These are phyloP conservation scores for Spathaspora sp. DNA, from an alignment of 1,139 yeast genomes.

Conservation along the genomic window DNA sequence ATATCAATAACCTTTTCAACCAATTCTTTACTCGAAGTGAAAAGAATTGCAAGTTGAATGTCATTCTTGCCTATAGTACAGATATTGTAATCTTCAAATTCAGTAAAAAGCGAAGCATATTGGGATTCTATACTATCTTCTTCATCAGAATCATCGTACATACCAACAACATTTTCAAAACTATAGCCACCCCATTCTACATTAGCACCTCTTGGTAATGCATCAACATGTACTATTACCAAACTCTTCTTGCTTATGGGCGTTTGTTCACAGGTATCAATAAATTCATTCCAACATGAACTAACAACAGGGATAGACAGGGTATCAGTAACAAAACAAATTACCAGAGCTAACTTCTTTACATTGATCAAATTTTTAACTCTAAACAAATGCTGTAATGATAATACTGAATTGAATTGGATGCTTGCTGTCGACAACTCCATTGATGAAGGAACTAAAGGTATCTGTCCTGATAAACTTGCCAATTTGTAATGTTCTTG, in stretches of 20 bases:
- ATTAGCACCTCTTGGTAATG: slow-evolving; percentile 66
- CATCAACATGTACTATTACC: slow-evolving; percentile 56
- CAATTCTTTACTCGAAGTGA: slow-evolving; percentile 17
- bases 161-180: slow-evolving; percentile 34
- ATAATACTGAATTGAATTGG: slow-evolving; percentile 42
- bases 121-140: slow-evolving; percentile 1
- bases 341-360: slow-evolving; percentile 40
- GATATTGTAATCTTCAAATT: slow-evolving; percentile 13
- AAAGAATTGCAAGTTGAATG: slow-evolving; percentile 12
- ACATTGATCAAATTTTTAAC: slow-evolving; percentile 58
- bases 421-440: slow-evolving; percentile 25
- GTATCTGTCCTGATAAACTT: slow-evolving; percentile 89
- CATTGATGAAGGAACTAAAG: slow-evolving; percentile 75
- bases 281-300: slow-evolving; percentile 41
- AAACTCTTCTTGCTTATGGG: slow-evolving; percentile 25
- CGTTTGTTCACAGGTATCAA: slow-evolving; percentile 16
- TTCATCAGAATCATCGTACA: slow-evolving; percentile 45
- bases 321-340: slow-evolving; percentile 52
- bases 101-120: not conserved
- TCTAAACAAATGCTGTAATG: slow-evolving; percentile 74
- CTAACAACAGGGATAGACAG: slow-evolving; percentile 26
- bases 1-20: slow-evolving; percentile 13
- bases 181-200: slow-evolving; percentile 79
- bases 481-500: slow-evolving; percentile 43
- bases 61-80: slow-evolving; percentile 14